These are phyloP conservation scores for Psilocybe tampanensis DNA, from an alignment of 768 basidiomycete genomes.

Conservation along the genomic window DNA sequence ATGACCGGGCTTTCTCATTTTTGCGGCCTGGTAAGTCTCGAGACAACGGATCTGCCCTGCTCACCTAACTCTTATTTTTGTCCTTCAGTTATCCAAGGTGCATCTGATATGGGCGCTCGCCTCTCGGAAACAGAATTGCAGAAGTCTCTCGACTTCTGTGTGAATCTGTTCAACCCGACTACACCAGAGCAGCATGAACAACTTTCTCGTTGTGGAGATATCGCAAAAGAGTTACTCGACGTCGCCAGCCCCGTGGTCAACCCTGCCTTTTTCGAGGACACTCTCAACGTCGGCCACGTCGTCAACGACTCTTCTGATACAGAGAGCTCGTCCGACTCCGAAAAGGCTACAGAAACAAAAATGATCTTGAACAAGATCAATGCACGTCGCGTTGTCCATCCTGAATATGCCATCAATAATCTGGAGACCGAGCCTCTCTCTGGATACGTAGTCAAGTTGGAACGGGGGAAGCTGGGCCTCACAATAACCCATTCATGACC, in stretches of 20 bases:
- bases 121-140: slow-evolving; percentile 77
- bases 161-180: slow-evolving; percentile 71
- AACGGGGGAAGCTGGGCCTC: slow-evolving; percentile 60
- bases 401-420: slow-evolving; percentile 69
- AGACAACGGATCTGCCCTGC: not conserved
- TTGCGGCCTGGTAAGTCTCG: slow-evolving; percentile 55
- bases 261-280: slow-evolving; percentile 41
- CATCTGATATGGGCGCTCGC: slow-evolving; percentile 71
- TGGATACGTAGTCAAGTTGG: slow-evolving; percentile 60
- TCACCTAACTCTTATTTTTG: not conserved
- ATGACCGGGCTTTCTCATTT: slow-evolving; percentile 66
- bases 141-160: slow-evolving; percentile 77
- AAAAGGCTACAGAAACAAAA: slow-evolving; percentile 42
- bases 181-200: slow-evolving; percentile 60
- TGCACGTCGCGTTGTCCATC: slow-evolving; percentile 67
- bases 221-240: slow-evolving; percentile 50
- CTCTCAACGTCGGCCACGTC: slow-evolving; percentile 27
- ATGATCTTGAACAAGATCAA: slow-evolving; percentile 71
- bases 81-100: slow-evolving; percentile 73
- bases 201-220: slow-evolving; percentile 28
- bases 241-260: slow-evolving; percentile 51
- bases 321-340: slow-evolving; percentile 34
- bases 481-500: slow-evolving; percentile 15
- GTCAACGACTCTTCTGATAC: slow-evolving; percentile 11
- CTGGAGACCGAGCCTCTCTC: slow-evolving; percentile 65